Conservation (phyloP, 2,329 filamentous ascomycete genomes). For the Plectosphaerella sp. region DNA sequence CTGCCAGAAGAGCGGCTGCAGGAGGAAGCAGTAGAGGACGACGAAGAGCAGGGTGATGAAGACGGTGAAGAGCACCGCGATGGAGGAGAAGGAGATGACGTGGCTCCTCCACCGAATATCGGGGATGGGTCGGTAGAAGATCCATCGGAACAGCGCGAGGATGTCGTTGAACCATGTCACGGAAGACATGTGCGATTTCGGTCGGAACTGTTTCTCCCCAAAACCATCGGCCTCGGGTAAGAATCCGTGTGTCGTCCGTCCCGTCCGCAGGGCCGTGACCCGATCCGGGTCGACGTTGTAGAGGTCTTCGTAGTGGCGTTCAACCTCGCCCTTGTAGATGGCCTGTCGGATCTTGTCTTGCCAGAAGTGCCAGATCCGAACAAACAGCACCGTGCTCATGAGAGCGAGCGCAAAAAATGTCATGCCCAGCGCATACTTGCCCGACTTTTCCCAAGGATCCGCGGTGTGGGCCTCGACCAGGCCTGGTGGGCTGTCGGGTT, state of each 20-base stretch:
- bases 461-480: conserved; percentile 58
- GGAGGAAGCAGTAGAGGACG: conserved; percentile 77
- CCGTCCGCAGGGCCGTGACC: conserved; percentile 41
- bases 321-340: conserved; percentile 77
- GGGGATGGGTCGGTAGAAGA: conserved; percentile 85
- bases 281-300: conserved; percentile 47
- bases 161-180: conserved; percentile 71
- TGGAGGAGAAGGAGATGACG: conserved; percentile 74
- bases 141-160: conserved; percentile 78
- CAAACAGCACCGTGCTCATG: conserved; percentile 59
- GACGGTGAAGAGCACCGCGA: conserved; percentile 67
- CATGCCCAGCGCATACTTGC: conserved; percentile 83
- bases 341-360: conserved; percentile 90
- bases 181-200: conserved; percentile 70
- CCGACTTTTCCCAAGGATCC: conserved; percentile 77
- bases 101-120: conserved; percentile 64
- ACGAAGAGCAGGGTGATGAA: conserved; percentile 67
- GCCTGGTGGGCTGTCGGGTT: conserved; percentile 54
- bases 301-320: conserved; percentile 55
- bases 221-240: conserved; percentile 63
- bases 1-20: conserved; percentile 83
- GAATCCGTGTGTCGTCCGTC: conserved; percentile 61
- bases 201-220: conserved; percentile 53
- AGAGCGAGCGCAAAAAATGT: conserved; percentile 81
- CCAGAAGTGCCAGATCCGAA: conserved; percentile 84